phyloP scores from a whole-genome alignment of 352 stramenopile genomes.

The Salisapilia sapeloensis region DNA sequence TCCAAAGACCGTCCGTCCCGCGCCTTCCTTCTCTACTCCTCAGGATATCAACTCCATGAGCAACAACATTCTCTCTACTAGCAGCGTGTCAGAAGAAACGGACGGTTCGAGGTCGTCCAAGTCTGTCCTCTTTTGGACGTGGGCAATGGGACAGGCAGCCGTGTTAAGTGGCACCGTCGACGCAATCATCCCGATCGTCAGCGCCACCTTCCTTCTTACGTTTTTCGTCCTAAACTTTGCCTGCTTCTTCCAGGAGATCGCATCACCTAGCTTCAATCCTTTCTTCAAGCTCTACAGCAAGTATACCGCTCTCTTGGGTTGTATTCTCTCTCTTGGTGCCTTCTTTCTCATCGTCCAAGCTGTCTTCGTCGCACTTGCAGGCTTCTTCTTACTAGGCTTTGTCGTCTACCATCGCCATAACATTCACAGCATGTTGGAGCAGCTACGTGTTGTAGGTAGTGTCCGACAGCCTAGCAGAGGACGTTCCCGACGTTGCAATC shows the following conservation, averaged over 20 bases:
- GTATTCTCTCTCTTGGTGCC: constrained; percentile 14
- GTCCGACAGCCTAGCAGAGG: too few species aligned
- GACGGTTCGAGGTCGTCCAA: too few species aligned
- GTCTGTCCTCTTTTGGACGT: constrained; percentile 7
- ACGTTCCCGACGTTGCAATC: too few species aligned
- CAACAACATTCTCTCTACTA: too few species aligned
- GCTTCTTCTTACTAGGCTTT: constrained; percentile 7
- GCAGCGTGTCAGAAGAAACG: too few species aligned
- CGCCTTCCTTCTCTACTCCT: not conserved
- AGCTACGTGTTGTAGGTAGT: constrained; percentile 6
- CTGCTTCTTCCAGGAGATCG: constrained; percentile 33
- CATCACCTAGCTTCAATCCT: constrained; percentile 13
- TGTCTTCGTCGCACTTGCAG: constrained; percentile 11
- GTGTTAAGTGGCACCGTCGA: constrained; percentile 23
- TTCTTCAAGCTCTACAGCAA: constrained; percentile 26
- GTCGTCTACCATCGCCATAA: constrained; percentile 11
- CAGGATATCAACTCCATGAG: not conserved
- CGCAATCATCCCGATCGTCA: constrained; percentile 18
- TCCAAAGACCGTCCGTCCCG: not conserved
- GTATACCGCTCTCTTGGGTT: constrained; percentile 25
- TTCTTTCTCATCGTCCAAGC: constrained; percentile 31
- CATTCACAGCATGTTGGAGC: constrained; percentile 8
- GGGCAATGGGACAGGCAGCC: constrained; percentile 11
- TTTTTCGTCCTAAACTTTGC: constrained; percentile 33
- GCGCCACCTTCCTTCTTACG: constrained; percentile 19